Conservation (phyloP, 768 basidiomycete species). For the Rossbeevera mucosa region DNA sequence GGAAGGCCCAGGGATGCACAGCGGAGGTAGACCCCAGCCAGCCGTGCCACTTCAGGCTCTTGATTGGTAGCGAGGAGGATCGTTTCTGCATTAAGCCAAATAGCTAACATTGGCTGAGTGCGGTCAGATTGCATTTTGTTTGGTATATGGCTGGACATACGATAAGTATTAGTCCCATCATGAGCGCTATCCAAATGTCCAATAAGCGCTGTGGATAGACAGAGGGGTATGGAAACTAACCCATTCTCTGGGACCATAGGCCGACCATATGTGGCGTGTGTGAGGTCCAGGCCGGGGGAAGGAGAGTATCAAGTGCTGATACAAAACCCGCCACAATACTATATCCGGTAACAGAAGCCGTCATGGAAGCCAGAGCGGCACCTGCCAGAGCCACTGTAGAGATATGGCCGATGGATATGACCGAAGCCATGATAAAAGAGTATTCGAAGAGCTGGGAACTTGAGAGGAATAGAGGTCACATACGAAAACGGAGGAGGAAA, state of each 20-base stretch:
- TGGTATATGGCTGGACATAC: conserved; percentile 39
- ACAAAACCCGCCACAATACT: conserved; percentile 79
- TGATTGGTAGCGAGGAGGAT: conserved; percentile 73
- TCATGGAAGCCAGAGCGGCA: conserved; percentile 70
- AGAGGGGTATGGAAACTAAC: conserved; percentile 36
- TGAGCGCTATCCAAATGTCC: conserved; percentile 43
- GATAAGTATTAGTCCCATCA: conserved; percentile 53
- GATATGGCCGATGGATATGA: conserved; percentile 86
- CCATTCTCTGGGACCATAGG: conserved; percentile 87
- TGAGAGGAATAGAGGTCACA: background rate
- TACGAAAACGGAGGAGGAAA: background rate
- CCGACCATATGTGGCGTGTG: conserved; percentile 79
- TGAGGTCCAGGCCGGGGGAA: conserved; percentile 95
- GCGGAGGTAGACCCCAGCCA: conserved; percentile 73
- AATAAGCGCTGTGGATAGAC: conserved; percentile 4
- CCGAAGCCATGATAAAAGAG: conserved; percentile 77
- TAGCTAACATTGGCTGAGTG: conserved; percentile 47
- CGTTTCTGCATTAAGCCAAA: conserved; percentile 82
- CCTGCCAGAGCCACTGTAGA: conserved; percentile 89
- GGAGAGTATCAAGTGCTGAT: conserved; percentile 86
- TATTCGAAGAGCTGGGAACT: conserved; percentile 84
- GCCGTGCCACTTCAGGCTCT: conserved; percentile 77
- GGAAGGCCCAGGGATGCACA: conserved; percentile 79
- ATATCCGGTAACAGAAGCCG: conserved; percentile 49
- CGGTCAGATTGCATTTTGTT: background rate